Evolutionary conservation across 2,329 filamentous ascomycete species (phyloP), one percentile per base, ranked within the genome.

Genomic region (Furcasterigmium furcatum): DNA sequence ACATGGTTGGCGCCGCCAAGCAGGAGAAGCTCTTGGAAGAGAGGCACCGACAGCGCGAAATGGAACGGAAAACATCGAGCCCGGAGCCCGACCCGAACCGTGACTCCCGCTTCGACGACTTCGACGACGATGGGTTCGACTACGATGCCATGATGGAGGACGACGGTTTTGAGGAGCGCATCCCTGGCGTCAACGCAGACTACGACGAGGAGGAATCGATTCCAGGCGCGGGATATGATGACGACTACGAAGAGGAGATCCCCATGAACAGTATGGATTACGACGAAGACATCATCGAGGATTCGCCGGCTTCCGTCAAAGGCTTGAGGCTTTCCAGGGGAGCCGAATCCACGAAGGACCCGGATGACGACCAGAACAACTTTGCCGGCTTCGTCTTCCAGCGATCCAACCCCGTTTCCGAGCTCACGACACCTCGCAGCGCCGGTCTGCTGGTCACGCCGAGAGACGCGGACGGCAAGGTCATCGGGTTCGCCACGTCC

Each of bases 1-100:
- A 91, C 57, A 88, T 91, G 73, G 79, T 84, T 14, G 85, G 84
- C 5, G 80, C 80, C 6, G 85, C 85, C 13, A 77, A 80, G 48
- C 75, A 84, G 55, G 82, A 85, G 62, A 85, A 83, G 61, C 61
- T 86, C 30, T 68, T 91, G 34, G 88, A 90, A 61, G 88, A 89
- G 54, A 78, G 82, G 40, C 86, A 90, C 60, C 74, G 84, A 14
- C 78, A 86, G 52, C 80, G 82, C 44, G 80, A 84, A 50, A 69
- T 83, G 24, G 82, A 85, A 47, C 84, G 78, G 56, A 73, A 79
- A 49, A 69, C 68, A 5, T 62, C 60, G 4, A 61, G 64, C 18
- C 58, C 72, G 46, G 57, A 67, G 22, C 42, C 65, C 14, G 54
- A 48, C n/a, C 41, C 29, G 61, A 64, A 55, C 29, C 66, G 71